Evolutionary conservation across 805 yeast genomes (phyloP).

Genomic region (Lipomyces mesembrius): DNA sequence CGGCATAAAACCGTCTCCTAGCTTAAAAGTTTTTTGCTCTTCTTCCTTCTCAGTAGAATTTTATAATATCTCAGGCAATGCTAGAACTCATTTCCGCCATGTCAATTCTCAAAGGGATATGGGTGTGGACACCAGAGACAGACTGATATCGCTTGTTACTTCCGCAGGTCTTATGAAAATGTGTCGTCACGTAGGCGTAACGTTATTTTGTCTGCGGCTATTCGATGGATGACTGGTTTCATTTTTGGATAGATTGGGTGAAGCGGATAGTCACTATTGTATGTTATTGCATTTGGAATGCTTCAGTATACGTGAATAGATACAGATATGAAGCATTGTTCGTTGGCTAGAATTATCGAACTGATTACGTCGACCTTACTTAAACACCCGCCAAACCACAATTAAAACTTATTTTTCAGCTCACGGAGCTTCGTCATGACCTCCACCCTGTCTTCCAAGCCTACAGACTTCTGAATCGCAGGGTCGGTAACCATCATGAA

Average conservation of each 20-base stretch:
- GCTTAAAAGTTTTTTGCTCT: not conserved
- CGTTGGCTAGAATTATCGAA: not conserved
- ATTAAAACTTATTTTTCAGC: slow-evolving; percentile 61
- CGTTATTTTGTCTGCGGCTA: slow-evolving; percentile 15
- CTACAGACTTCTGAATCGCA: slow-evolving; percentile 62
- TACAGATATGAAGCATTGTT: not conserved
- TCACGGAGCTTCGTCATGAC: slow-evolving; percentile 76
- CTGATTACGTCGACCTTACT: not conserved
- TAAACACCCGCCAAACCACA: not conserved
- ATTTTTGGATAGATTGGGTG: slow-evolving; percentile 14
- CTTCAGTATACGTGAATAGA: not conserved
- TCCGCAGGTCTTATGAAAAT: not conserved
- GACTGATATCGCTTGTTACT: slow-evolving; percentile 13
- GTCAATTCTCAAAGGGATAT: slow-evolving; percentile 26
- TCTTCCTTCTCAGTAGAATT: slow-evolving; percentile 9
- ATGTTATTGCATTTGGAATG: not conserved
- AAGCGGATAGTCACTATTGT: slow-evolving; percentile 13
- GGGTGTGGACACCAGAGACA: slow-evolving; percentile 39
- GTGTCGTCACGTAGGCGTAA: not conserved
- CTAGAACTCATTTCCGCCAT: slow-evolving; percentile 37
- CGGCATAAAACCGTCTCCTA: not conserved
- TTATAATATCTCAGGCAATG: slow-evolving; percentile 27
- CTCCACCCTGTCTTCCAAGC: slow-evolving; percentile 54
- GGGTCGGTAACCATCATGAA: slow-evolving; percentile 76
- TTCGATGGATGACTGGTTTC: slow-evolving; percentile 22